These are phyloP conservation scores for Zea luxurians DNA, from an alignment of 176 grass and related monocot species.

Conservation along the genomic window DNA sequence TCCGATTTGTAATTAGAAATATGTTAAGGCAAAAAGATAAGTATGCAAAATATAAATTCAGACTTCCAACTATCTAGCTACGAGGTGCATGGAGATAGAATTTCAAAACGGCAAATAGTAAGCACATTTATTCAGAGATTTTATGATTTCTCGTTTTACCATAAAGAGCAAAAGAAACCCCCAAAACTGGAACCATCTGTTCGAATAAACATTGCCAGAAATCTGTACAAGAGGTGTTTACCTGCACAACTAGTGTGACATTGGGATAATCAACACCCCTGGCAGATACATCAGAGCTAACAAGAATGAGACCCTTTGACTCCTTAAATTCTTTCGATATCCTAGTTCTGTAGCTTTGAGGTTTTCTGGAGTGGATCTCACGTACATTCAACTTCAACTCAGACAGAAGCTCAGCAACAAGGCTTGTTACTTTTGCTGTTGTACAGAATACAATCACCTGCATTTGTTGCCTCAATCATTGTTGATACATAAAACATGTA, in stretches of 20 bases:
- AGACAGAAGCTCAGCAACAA: slow-evolving; percentile 76
- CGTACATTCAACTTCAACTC: slow-evolving; percentile 89
- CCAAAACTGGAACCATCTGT: not conserved
- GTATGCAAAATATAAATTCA: not conserved
- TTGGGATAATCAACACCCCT: slow-evolving; percentile 97
- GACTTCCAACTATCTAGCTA: slow-evolving; percentile 1
- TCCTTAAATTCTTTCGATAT: slow-evolving; percentile 98
- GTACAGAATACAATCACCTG: slow-evolving; percentile 99
- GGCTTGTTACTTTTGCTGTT: slow-evolving; percentile 89
- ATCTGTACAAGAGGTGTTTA: slow-evolving; percentile 35
- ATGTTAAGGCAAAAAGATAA: slow-evolving; percentile 17
- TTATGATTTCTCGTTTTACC: slow-evolving; percentile 3
- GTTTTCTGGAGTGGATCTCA: slow-evolving; percentile 94
- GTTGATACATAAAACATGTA: slow-evolving; percentile 9
- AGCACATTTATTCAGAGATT: not conserved
- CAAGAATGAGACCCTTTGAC: slow-evolving; percentile 93
- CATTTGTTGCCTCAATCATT: slow-evolving; percentile 30
- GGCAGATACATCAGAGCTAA: slow-evolving; percentile 95
- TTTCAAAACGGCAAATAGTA: slow-evolving; percentile 4
- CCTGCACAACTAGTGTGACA: slow-evolving; percentile 97
- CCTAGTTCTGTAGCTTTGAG: slow-evolving; percentile 92
- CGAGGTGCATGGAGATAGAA: not conserved
- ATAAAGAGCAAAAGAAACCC: slow-evolving; percentile 6
- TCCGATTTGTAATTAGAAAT: slow-evolving; percentile 9
- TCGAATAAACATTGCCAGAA: slow-evolving; percentile 21